phyloP scores from a whole-genome alignment of 2,329 filamentous ascomycete species.

The Hymenoscyphus salicellus region DNA sequence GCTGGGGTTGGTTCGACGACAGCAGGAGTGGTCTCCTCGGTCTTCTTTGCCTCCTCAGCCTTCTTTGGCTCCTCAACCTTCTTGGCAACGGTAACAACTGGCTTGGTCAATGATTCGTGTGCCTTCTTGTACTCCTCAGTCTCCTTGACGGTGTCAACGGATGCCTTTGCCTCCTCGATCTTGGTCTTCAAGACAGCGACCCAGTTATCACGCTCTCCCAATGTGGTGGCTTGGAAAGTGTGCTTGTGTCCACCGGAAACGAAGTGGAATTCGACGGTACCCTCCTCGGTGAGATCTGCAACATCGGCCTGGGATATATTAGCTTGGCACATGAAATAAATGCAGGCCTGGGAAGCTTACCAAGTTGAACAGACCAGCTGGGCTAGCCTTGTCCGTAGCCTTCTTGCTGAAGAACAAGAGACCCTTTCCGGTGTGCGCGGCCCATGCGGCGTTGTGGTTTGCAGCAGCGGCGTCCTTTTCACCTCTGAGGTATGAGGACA shows the following conservation, averaged over 20 bases:
- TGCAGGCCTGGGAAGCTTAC: conserved; percentile 50
- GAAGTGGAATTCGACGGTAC: conserved; percentile 79
- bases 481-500: conserved; percentile 75
- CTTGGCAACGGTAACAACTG: conserved; percentile 37
- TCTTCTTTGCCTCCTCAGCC: conserved; percentile 37
- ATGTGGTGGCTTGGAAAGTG: conserved; percentile 76
- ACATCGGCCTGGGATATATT: conserved; percentile 49
- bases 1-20: conserved; percentile 33
- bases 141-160: conserved; percentile 68
- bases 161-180: conserved; percentile 79
- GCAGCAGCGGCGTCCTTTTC: conserved; percentile 75
- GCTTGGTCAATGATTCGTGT: conserved; percentile 40
- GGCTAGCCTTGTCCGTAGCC: conserved; percentile 73
- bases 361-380: conserved; percentile 79
- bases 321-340: not conserved
- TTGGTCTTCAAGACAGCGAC: conserved; percentile 78
- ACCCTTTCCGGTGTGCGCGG: conserved; percentile 89
- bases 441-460: conserved; percentile 82
- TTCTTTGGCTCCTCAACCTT: conserved; percentile 47
- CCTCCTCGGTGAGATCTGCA: conserved; percentile 68
- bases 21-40: conserved; percentile 35
- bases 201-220: conserved; percentile 88
- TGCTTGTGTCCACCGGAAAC: conserved; percentile 86
- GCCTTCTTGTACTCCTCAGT: conserved; percentile 80
- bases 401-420: conserved; percentile 82